Percentiles rank a stretch among this genome's conserved stretches.
These are phyloP conservation scores for Cadophora gregata DNA, from an alignment of 2,329 filamentous ascomycete genomes.

Conservation along the genomic window DNA sequence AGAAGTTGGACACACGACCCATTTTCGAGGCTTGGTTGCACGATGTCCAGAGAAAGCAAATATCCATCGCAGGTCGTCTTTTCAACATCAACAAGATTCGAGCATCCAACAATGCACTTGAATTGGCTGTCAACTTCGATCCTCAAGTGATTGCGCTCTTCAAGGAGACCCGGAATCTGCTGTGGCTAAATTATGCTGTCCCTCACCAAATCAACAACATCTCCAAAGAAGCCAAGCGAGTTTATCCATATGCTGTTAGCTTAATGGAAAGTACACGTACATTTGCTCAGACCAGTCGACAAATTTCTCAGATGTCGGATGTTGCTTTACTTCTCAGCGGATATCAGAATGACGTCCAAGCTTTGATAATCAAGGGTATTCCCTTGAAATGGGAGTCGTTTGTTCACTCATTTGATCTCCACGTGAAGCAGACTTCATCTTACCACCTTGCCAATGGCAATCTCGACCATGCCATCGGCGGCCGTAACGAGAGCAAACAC, in stretches of 20 bases:
- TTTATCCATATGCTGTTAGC: conserved; percentile 97
- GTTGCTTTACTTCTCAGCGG: conserved; percentile 88
- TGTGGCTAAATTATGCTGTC: conserved; percentile 93
- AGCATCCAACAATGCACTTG: conserved; percentile 86
- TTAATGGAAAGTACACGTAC: conserved; percentile 99
- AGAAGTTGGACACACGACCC: conserved; percentile 91
- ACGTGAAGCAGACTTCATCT: conserved; percentile 68
- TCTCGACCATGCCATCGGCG: conserved; percentile 62
- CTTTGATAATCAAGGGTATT: conserved; percentile 83
- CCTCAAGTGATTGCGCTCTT: conserved; percentile 96
- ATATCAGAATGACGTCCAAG: conserved; percentile 89
- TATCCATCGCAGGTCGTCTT: conserved; percentile 89
- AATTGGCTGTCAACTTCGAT: conserved; percentile 95
- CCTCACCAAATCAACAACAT: conserved; percentile 94
- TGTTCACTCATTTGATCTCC: conserved; percentile 93
- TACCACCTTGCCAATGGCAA: conserved; percentile 57
- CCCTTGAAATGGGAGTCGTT: conserved; percentile 97
- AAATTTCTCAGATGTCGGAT: conserved; percentile 84
- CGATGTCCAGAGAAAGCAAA: conserved; percentile 85
- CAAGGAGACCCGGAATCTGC: conserved; percentile 95
- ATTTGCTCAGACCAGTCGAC: conserved; percentile 83
- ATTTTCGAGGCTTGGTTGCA: conserved; percentile 96
- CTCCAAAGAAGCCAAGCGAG: conserved; percentile 97
- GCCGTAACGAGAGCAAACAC: conserved; percentile 83
- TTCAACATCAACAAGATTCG: conserved; percentile 90